phyloP scores from a whole-genome alignment of 805 yeast species.

The Sugiyamaella americana region DNA sequence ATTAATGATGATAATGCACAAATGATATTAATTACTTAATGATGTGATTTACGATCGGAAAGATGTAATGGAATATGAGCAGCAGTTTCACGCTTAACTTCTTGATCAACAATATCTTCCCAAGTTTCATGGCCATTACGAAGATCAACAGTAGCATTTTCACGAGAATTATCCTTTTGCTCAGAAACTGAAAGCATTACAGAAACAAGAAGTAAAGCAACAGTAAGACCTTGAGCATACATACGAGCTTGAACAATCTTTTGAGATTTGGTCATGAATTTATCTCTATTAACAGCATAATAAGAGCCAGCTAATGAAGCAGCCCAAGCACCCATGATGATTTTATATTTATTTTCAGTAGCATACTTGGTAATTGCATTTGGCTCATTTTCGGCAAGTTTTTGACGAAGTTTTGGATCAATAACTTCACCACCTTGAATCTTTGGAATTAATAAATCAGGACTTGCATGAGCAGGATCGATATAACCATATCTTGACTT shows the following conservation, averaged over 20 bases:
- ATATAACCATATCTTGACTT: conserved; percentile 49
- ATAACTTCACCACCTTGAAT: neutral
- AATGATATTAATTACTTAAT: too few species aligned
- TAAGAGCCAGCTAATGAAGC: conserved; percentile 76
- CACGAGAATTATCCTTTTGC: conserved; percentile 26
- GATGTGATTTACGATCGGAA: conserved; percentile 13
- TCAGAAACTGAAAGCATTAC: conserved; percentile 52
- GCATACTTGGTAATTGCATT: conserved; percentile 25
- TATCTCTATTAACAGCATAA: conserved; percentile 65
- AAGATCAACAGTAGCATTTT: conserved; percentile 37
- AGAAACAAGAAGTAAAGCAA: conserved; percentile 61
- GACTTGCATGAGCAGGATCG: conserved; percentile 20
- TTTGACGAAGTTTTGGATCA: neutral
- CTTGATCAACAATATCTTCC: conserved; percentile 43
- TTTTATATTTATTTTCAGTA: conserved; percentile 51
- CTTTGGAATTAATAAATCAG: conserved; percentile 1
- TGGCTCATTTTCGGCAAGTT: neutral
- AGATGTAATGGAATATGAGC: conserved; percentile 16
- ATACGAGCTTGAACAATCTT: conserved; percentile 84
- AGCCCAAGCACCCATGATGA: conserved; percentile 72
- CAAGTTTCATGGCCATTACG: conserved; percentile 33
- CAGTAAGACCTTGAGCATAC: conserved; percentile 83
- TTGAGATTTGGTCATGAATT: conserved; percentile 66
- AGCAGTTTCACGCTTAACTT: conserved; percentile 32
- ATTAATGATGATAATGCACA: too few species aligned